Evolutionary conservation across 2,329 filamentous ascomycete species (phyloP).

Genomic region (Sporothrix dimorphospora): DNA sequence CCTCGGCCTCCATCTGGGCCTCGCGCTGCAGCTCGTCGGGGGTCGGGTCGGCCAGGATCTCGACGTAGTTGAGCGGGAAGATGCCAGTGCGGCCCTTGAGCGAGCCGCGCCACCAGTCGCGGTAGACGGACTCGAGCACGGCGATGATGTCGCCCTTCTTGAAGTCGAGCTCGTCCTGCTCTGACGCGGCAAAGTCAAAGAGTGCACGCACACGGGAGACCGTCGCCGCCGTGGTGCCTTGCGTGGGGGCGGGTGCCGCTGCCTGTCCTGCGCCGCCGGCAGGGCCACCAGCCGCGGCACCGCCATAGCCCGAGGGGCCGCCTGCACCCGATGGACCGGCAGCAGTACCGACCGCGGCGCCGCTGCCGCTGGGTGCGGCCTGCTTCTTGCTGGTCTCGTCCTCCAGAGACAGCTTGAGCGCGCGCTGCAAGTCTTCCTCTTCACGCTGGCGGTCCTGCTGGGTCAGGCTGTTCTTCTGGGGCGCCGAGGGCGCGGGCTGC

Average conservation of each 20-base stretch:
- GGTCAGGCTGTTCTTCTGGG: constrained; percentile 89
- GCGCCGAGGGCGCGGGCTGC: constrained; percentile 81
- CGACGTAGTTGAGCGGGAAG: constrained; percentile 97
- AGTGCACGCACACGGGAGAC: constrained; percentile 92
- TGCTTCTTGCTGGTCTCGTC: constrained; percentile 72
- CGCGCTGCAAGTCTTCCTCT: constrained; percentile 96
- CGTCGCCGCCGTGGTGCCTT: constrained; percentile 92
- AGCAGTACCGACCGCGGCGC: constrained; percentile 37
- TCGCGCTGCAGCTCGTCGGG: constrained; percentile 92
- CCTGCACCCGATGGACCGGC: constrained; percentile 4
- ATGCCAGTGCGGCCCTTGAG: constrained; percentile 94
- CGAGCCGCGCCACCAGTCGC: constrained; percentile 99
- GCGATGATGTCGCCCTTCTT: constrained; percentile 97
- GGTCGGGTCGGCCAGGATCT: constrained; percentile 94
- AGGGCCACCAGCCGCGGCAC: constrained; percentile 56
- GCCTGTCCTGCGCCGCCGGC: neutral
- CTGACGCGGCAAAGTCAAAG: constrained; percentile 92
- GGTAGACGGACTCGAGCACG: constrained; percentile 95
- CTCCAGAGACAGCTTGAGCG: constrained; percentile 86
- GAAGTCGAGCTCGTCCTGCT: constrained; percentile 93
- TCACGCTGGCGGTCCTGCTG: constrained; percentile 90
- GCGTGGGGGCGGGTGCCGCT: constrained; percentile 44
- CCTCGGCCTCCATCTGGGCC: constrained; percentile 86
- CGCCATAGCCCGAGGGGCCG: constrained; percentile 39
- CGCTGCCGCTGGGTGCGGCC: constrained; percentile 44